Evolutionary conservation across 257 asterid species (phyloP).

Genomic region (Przewalskia tangutica): DNA sequence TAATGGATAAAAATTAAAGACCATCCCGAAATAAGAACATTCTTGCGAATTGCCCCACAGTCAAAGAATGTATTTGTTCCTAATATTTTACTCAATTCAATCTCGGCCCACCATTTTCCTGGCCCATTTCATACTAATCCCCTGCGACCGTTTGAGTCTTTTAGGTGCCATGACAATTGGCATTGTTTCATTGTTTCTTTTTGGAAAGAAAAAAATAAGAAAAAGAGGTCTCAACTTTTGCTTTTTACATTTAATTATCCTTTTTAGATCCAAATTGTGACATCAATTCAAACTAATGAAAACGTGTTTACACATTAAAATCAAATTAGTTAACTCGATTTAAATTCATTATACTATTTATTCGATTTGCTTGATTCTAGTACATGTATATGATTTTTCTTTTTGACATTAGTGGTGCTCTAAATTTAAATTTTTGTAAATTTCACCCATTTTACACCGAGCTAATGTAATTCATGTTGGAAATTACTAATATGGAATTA

Average conservation of each 20-base stretch:
- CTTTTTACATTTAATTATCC: neutral
- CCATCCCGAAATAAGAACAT: no score
- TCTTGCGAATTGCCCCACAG: neutral
- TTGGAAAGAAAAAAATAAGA: neutral
- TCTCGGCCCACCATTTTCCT: neutral
- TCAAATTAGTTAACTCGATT: neutral
- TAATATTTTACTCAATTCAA: neutral
- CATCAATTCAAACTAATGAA: neutral
- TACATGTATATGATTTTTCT: neutral
- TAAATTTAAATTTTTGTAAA: neutral
- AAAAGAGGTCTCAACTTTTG: neutral
- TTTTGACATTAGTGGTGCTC: neutral
- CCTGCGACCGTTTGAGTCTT: neutral
- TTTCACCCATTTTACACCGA: neutral
- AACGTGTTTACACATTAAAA: neutral
- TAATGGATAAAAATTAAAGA: no score
- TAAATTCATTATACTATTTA: neutral
- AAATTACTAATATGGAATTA: no score
- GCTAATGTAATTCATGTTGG: neutral
- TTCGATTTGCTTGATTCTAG: neutral
- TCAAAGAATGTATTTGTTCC: neutral
- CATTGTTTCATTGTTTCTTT: neutral
- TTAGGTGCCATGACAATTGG: neutral
- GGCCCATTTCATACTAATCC: neutral
- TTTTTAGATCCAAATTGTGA: neutral